A percentile compares a stretch with the other conserved stretches of the same genome.
Evolutionary conservation across 345 rosid genomes (phyloP).

Genomic region (Eutrema yunnanense): DNA sequence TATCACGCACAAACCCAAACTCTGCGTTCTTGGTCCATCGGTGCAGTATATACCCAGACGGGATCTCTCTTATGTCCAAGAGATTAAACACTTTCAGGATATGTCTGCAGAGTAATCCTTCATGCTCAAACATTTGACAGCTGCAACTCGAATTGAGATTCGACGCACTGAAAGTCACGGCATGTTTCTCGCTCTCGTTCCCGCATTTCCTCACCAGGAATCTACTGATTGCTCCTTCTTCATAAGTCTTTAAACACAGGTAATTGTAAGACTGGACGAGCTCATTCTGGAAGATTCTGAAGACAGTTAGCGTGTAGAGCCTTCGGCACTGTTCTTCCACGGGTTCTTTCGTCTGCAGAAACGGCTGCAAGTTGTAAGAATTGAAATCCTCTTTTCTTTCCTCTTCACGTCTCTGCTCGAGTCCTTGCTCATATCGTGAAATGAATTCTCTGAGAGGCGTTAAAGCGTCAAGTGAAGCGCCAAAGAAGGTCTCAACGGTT

Average conservation of each 20-base stretch:
- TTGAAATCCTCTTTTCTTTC: conserved; percentile 83
- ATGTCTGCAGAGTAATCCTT: conserved; percentile 81
- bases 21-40: conserved; percentile 88
- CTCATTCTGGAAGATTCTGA: conserved; percentile 79
- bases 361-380: conserved; percentile 57
- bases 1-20: conserved; percentile 48
- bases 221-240: conserved; percentile 68
- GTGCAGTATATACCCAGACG: conserved; percentile 62
- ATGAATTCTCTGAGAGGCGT: conserved; percentile 59
- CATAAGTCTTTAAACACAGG: conserved; percentile 59
- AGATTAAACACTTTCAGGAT: conserved; percentile 66
- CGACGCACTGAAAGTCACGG: conserved; percentile 59
- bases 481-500: conserved; percentile 55
- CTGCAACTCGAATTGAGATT: conserved; percentile 64
- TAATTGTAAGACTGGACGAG: conserved; percentile 60
- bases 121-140: conserved; percentile 91
- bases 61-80: conserved; percentile 66
- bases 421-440: conserved; percentile 54
- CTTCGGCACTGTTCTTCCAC: conserved; percentile 82
- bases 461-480: conserved; percentile 46
- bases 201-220: conserved; percentile 64
- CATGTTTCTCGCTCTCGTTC: conserved; percentile 60
- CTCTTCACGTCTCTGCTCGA: conserved; percentile 64
- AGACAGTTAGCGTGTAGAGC: conserved; percentile 61
- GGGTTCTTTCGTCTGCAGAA: conserved; percentile 67